Conservation (phyloP, 495 filamentous ascomycete genomes). For the Penicillium ucsense region DNA sequence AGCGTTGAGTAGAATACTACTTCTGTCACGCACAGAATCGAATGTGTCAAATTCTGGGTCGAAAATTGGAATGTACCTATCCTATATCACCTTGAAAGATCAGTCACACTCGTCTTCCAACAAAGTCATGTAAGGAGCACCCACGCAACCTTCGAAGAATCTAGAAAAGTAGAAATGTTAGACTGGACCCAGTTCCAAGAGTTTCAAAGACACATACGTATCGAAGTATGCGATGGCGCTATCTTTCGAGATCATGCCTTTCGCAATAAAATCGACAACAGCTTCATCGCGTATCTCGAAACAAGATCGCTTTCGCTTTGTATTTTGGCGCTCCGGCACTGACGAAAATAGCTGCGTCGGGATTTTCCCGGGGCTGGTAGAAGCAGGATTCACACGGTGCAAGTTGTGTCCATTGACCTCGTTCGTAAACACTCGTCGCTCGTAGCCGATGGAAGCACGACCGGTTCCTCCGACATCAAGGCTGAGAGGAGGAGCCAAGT, state of each 20-base stretch:
- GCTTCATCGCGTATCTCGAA: conserved; percentile 28
- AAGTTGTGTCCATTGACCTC: too few species aligned
- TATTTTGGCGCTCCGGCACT: conserved; percentile 1
- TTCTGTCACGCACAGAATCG: conserved; percentile 27
- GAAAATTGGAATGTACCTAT: conserved; percentile 39
- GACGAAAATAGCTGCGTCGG: neutral
- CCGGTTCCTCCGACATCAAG: too few species aligned
- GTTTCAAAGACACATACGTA: conserved; percentile 15
- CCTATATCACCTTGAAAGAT: conserved; percentile 7
- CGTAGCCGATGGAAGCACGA: too few species aligned
- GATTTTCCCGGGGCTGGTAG: neutral
- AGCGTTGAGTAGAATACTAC: conserved; percentile 36
- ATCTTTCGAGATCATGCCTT: conserved; percentile 25
- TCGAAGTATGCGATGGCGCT: conserved; percentile 24
- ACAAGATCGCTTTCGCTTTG: conserved; percentile 22
- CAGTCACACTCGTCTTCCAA: neutral
- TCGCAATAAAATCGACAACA: conserved; percentile 27
- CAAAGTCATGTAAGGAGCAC: neutral
- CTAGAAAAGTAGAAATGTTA: conserved; percentile 4
- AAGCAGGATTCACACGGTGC: too few species aligned
- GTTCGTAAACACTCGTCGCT: too few species aligned
- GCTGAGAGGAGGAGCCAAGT: too few species aligned
- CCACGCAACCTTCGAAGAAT: conserved; percentile 38
- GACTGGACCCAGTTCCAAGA: neutral
- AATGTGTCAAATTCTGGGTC: conserved; percentile 34